Evolutionary conservation across 129 eudicot species (phyloP), one percentile per base, ranked within the genome.

Genomic region (Tagetes patula): DNA sequence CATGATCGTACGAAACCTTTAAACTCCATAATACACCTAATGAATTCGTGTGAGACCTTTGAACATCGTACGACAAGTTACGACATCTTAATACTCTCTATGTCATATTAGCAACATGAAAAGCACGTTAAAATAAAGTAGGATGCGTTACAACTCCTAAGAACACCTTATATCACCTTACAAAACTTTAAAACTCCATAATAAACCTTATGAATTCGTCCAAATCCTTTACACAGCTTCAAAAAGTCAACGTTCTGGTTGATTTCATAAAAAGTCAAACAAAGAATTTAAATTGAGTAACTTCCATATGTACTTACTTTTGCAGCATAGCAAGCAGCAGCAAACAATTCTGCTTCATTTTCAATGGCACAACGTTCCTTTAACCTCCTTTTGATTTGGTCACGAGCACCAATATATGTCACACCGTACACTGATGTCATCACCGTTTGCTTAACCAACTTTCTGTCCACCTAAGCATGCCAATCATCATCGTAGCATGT

Each of bases 391-490:
- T 84, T 91, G 70, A 91, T 91, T 82, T 88, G 97, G 70, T 91
- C 97, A 75, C 97, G 96, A 12, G 97, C 97, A 74, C 97, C 97
- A 39, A 88, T 84, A 75, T 86, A 91, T 2, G 97, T 91, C 62
- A 91, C 97, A 55, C 97, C 97, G 40, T 91, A 91, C 66, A 91
- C 97, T 50, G 96, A 88, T 14, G 97, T 91, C 96, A 91, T 91
- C 76, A 91, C 97, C 11, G 97, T 91, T 82, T 91, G 97, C 79
- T 91, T 91, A 36, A 91, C 97, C 81, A 92, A 85, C 77, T 91
- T 91, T 64, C 96, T 81, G 75, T 92, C 97, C 79, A 88, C 93
- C 96, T 91, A 85, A 53, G 13, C 64, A 72, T 83, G 41, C 42
- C 61, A 77, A 41, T 65, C 36, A 45, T 13, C 0, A 55, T 42